Evolutionary conservation across 495 filamentous ascomycete species (phyloP).

Genomic region (Terfezia claveryi): DNA sequence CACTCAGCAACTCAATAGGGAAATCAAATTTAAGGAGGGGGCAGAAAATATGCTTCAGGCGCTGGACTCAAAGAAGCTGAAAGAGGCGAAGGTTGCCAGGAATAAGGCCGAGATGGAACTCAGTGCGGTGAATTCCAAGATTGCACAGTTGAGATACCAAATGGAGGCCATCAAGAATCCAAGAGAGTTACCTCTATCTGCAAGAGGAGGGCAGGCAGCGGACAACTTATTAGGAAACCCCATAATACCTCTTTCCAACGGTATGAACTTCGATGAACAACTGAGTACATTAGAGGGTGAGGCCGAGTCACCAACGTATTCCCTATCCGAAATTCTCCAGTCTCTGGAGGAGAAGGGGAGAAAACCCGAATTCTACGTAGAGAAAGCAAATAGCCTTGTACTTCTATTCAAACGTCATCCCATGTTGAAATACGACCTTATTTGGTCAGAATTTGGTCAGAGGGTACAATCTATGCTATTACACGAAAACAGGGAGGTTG

Average conservation of each 20-base stretch:
- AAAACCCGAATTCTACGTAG: constrained; percentile 85
- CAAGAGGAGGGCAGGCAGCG: constrained; percentile 30
- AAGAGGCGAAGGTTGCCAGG: constrained; percentile 83
- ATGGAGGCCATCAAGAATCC: constrained; percentile 44
- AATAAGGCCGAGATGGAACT: constrained; percentile 73
- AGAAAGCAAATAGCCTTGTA: constrained; percentile 70
- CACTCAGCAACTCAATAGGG: constrained; percentile 67
- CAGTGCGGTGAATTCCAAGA: constrained; percentile 70
- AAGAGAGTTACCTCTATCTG: constrained; percentile 25
- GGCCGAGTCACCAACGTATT: constrained; percentile 73
- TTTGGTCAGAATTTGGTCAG: constrained; percentile 80
- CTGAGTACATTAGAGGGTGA: constrained; percentile 32
- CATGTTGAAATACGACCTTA: constrained; percentile 84
- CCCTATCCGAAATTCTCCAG: constrained; percentile 69
- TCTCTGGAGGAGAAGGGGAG: constrained; percentile 68
- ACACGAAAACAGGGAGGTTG: constrained; percentile 84
- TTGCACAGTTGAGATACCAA: constrained; percentile 58
- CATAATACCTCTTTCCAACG: constrained; percentile 38
- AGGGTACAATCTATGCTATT: constrained; percentile 87
- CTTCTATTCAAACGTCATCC: constrained; percentile 83
- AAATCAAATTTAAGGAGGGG: constrained; percentile 90
- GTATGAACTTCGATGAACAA: constrained; percentile 23
- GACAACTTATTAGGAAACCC: constrained; percentile 4
- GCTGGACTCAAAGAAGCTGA: constrained; percentile 78
- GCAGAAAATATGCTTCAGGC: constrained; percentile 95